A percentile compares a stretch with the other conserved stretches of the same genome.
Conservation (phyloP, 768 basidiomycete species). For the Mycena floridula region DNA sequence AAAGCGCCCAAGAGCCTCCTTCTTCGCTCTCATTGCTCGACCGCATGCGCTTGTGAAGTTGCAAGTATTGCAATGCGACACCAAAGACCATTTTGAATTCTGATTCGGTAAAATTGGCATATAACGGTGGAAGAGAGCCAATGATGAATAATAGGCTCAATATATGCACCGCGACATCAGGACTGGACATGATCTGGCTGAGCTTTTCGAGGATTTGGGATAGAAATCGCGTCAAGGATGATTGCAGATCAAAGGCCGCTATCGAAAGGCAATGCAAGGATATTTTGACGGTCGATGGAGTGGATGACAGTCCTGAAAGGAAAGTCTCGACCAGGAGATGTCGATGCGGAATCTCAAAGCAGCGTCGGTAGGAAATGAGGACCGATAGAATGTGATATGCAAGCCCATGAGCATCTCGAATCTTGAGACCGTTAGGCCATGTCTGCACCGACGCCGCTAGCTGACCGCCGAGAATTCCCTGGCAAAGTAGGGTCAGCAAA, state of each 20-base stretch:
- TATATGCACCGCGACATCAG: constrained; percentile 93
- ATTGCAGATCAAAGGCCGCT: constrained; percentile 79
- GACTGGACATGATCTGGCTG: constrained; percentile 90
- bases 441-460: constrained; percentile 51
- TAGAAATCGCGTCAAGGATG: constrained; percentile 74
- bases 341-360: constrained; percentile 62
- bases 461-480: constrained; percentile 51
- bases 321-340: constrained; percentile 73
- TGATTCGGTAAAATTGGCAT: constrained; percentile 84
- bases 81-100: constrained; percentile 94
- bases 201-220: constrained; percentile 81
- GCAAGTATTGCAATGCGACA: constrained; percentile 89
- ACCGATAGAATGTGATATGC: constrained; percentile 86
- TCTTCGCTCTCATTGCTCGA: constrained; percentile 29
- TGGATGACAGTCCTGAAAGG: constrained; percentile 61
- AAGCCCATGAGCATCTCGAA: constrained; percentile 80
- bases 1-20: constrained; percentile 75
- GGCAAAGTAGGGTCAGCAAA: constrained; percentile 63
- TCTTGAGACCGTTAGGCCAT: constrained; percentile 58
- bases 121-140: constrained; percentile 71
- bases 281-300: constrained; percentile 74
- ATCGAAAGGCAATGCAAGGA: constrained; percentile 88
- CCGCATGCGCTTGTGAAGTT: constrained; percentile 67
- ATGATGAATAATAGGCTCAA: constrained; percentile 86
- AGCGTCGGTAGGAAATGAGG: constrained; percentile 77